Base-by-base conservation (phyloP, 352 stramenopile genomes). In the Globisporangium canariense region DNA sequence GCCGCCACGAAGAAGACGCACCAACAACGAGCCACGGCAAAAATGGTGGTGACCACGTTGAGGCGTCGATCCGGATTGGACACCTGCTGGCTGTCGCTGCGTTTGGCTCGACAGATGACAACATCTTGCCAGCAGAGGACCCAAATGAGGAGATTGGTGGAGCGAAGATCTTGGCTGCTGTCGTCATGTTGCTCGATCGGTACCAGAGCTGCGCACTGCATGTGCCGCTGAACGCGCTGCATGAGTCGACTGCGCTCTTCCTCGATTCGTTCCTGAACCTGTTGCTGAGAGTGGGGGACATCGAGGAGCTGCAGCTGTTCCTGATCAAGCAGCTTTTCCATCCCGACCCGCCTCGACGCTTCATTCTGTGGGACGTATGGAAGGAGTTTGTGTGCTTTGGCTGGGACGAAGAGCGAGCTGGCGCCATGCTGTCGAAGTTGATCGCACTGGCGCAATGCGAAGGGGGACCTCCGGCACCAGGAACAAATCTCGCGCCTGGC, bases 291-390 rank as follows among this genome's bases (percentile, higher is more conserved):
- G 65, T 79, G 53, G 59, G 64, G 34, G 62, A 67, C 30, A 58
- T 78, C 1, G 49, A 69, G 16, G 58, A 74, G 34, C 56, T 90
- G 32, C 74, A 90, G 58, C 51, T 89, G 0, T 74, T 74, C 4
- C 60, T 90, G 14, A 5, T 88, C 13, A 76, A 89, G 46, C 78
- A 89, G 53, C 79, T 76, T 9, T 54, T 86, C 32, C 77, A 83
- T 67, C 76, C 78, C 0, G 60, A 78, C 41, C 70, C 73, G 43
- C 64, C 58, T 5, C 78, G 83, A 40, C 77, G 73, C 18, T 68
- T 67, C 1, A 11, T 90, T 40, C 62, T 83, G 54, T 88, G 73
- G 74, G 73, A 79, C 28, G 51, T 87, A 3, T 90, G 81, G 81
- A 73, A 73, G 28, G 79, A 90, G 64, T 57, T 88, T 7, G 28